phyloP scores from a whole-genome alignment of 2,329 filamentous ascomycete species.

The Tolypocladium tropicale region DNA sequence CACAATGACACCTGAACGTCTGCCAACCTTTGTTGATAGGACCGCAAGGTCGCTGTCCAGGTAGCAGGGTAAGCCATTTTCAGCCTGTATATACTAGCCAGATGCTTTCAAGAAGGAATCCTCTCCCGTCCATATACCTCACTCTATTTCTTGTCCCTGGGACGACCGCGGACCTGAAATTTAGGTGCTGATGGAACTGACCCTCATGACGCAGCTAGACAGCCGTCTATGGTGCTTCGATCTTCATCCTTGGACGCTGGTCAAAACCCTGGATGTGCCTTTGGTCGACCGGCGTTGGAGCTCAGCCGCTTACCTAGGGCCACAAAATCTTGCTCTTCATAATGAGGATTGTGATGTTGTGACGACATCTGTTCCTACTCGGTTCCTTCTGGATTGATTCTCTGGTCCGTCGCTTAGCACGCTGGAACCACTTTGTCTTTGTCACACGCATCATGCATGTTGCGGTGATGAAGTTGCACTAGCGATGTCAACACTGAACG shows the following conservation, averaged over 20 bases:
- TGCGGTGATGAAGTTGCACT: background rate
- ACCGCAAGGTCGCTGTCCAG: slow-evolving; percentile 28
- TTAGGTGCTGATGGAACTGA: background rate
- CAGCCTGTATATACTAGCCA: slow-evolving; percentile 44
- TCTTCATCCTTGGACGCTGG: background rate
- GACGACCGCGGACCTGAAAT: background rate
- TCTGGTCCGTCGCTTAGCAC: background rate
- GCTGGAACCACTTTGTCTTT: no score
- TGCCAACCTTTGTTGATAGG: slow-evolving; percentile 14
- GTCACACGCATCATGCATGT: background rate
- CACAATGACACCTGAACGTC: slow-evolving; percentile 8
- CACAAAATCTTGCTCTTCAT: background rate
- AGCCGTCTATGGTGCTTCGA: background rate
- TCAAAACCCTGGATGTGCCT: background rate
- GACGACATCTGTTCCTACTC: background rate
- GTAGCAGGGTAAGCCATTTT: slow-evolving; percentile 42
- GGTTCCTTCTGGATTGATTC: background rate
- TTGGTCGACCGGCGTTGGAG: background rate
- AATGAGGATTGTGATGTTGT: background rate
- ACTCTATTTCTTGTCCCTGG: background rate
- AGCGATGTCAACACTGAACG: no score
- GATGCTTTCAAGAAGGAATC: slow-evolving; percentile 28
- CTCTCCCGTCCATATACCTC: slow-evolving; percentile 6
- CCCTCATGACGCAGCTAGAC: background rate
- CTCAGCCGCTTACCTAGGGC: background rate